Base-by-base conservation (phyloP, 163 green algal genomes). In the Scenedesmus sp. region DNA sequence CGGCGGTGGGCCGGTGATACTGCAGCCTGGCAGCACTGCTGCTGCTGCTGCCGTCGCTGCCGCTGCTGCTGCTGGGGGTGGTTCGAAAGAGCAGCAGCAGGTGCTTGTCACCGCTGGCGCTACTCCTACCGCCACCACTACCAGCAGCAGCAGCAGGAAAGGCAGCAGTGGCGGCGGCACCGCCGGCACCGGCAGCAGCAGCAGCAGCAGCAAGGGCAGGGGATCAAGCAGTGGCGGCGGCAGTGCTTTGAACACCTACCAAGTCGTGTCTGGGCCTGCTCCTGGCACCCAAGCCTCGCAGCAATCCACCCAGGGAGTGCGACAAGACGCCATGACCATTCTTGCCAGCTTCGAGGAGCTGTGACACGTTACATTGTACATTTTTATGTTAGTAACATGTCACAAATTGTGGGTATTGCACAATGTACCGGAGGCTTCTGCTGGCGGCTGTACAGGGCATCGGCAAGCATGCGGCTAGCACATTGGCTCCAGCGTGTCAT, bases 261-360 rank as follows among this genome's bases (percentile, higher is more conserved):
- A 64, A 26, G 67, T 90, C n/a, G 86, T 90, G 67, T 74, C 86
- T 20, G 57, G 23, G 5, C 6, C 54, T 74, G 83, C 83, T 7
- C 3, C 83, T 56, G 57, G 70, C 83, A 52, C 54, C 10, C 46
- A 23, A 56, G 8, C 64, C 4, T 34, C 76, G 20, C 67, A 90
- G 67, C 56, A 26, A 15, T 56, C 74, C 6, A 16, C 86, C 20
- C 46, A 52, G 52, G 34, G 16, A 46, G 81, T 34, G 26, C 86
- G 60, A 15, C 67, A 83, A 5, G 77, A 84, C 9, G 56, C 86
- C 18, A 90, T 90, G 62, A 90, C 86, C 56, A 66, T 90, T 12
- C 26, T 90, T 7, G 86, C 86, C 15, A 90, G 86, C 67, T 90
- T 90, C 76, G 86, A 90, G 57, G 86, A 90, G 52, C n/a, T 84